These are phyloP conservation scores for Amyloporia xantha DNA, from an alignment of 768 basidiomycete species.

Conservation along the genomic window DNA sequence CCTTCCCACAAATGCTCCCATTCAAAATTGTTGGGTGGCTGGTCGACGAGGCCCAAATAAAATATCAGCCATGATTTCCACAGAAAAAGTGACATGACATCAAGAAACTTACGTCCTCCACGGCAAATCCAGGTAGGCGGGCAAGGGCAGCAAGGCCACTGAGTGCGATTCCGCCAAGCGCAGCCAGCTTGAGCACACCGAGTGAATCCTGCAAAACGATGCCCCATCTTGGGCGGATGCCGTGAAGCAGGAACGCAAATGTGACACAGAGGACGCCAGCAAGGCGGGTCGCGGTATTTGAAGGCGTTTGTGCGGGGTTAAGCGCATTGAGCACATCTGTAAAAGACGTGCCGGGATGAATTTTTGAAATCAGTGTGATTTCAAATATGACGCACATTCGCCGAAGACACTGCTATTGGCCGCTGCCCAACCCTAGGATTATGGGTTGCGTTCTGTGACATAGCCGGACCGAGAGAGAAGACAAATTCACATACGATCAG, in stretches of 20 bases:
- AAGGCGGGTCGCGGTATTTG: constrained; percentile 45
- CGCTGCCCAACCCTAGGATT: constrained; percentile 45
- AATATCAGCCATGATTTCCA: no score
- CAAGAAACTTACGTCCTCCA: constrained; percentile 35
- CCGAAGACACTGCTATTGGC: constrained; percentile 62
- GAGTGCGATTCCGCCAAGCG: constrained; percentile 43
- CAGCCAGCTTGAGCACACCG: constrained; percentile 53
- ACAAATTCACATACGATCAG: constrained; percentile 39
- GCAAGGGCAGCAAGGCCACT: constrained; percentile 48
- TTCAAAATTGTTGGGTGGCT: constrained; percentile 46
- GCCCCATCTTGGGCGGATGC: constrained; percentile 45
- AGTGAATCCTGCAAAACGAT: constrained; percentile 58
- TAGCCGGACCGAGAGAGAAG: background rate
- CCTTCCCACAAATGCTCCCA: constrained; percentile 65
- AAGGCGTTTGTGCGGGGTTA: constrained; percentile 31
- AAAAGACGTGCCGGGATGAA: no score
- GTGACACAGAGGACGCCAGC: constrained; percentile 50
- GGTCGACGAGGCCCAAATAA: background rate
- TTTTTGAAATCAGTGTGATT: no score
- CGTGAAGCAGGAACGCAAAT: constrained; percentile 52
- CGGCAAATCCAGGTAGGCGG: constrained; percentile 42
- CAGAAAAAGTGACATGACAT: background rate
- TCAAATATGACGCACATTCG: constrained; percentile 49
- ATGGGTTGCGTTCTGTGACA: background rate
- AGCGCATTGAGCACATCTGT: constrained; percentile 56